Base-by-base conservation (phyloP, 2,329 filamentous ascomycete species). In the Scedosporium aurantiacum region DNA sequence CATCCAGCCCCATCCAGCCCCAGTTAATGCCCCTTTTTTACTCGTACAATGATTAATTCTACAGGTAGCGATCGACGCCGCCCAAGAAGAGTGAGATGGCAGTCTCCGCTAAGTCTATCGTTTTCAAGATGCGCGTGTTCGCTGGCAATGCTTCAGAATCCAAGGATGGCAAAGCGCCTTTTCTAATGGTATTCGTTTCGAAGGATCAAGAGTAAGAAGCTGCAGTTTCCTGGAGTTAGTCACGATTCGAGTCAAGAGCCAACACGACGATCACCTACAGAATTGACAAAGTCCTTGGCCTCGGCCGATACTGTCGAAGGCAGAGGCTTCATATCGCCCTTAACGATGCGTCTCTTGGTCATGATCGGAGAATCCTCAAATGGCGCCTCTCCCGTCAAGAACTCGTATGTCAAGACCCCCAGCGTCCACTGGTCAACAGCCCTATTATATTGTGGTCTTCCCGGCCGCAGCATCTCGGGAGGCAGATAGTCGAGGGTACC, bases 401-500 rank as follows among this genome's bases (percentile, higher is more conserved):
- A 60, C 52, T 63, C 62, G 27, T 60, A 62, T 14, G 60, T 58
- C 57, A 63, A 40, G 1, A 63, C 57, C 10, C 62, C 62, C 23
- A 63, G 50, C 4, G 60, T 41, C 62, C 62, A 63, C 23, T 37
- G 55, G 41, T 62, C 60, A 18, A 62, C 54, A 7, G 23, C 41
- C 43, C 28, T 32, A 18, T 41, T 27, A 57, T 59, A 59, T 12
- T 50, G 40, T 21, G 25, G 18, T 25, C 52, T 23, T n/a, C 23
- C 47, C 21, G 32, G 41, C 5, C 52, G 18, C 7, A 60, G 12
- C 61, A 62, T 62, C 61, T 62, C 61, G 43, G 61, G 61, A 12
- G 61, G 61, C 16, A 62, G 61, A 50, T 62, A 62, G 47, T 62
- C 61, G 41, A 62, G 61, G 45, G 61, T 62, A 6, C 61, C 61